Conservation (phyloP, 192 early-diverging fungal genomes). For the Rhizoclosmatium sp. region DNA sequence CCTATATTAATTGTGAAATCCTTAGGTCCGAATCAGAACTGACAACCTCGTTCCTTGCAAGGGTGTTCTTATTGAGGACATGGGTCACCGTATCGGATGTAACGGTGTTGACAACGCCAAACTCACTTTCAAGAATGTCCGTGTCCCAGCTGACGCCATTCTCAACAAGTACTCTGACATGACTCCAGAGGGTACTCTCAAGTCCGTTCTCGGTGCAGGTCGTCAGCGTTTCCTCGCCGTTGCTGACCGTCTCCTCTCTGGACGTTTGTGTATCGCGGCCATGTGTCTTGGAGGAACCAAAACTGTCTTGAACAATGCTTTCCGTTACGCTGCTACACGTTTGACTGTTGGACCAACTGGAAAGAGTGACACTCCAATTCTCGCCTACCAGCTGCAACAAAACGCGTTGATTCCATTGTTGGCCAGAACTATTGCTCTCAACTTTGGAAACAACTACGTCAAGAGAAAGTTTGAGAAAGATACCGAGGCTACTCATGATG, state of each 20-base stretch:
- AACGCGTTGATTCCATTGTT: slow-evolving; percentile 74
- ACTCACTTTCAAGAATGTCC: slow-evolving; percentile 64
- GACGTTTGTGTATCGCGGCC: slow-evolving; percentile 73
- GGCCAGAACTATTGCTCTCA: slow-evolving; percentile 68
- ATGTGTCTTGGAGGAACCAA: slow-evolving; percentile 75
- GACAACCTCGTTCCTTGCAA: slow-evolving; percentile 69
- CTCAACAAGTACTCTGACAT: slow-evolving; percentile 73
- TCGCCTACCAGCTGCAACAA: slow-evolving; percentile 81
- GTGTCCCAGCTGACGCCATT: slow-evolving; percentile 70
- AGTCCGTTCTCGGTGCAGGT: slow-evolving; percentile 60
- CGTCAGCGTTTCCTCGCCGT: slow-evolving; percentile 80
- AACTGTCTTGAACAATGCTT: slow-evolving; percentile 65
- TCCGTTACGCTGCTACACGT: slow-evolving; percentile 75
- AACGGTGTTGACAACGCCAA: slow-evolving; percentile 83
- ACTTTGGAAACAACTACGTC: slow-evolving; percentile 82
- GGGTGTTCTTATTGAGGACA: slow-evolving; percentile 77
- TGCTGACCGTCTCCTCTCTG: slow-evolving; percentile 77
- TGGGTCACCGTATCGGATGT: slow-evolving; percentile 72
- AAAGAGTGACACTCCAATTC: slow-evolving; percentile 77
- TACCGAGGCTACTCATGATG: slow-evolving; percentile 54
- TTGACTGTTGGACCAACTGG: slow-evolving; percentile 78
- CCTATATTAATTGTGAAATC: neutral
- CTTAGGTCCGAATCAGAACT: slow-evolving; percentile 73
- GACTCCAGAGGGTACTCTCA: slow-evolving; percentile 63
- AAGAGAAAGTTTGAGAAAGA: slow-evolving; percentile 68